Conservation (phyloP, 1,284 basidiomycete genomes). For the Xerocomus amazonicus region DNA sequence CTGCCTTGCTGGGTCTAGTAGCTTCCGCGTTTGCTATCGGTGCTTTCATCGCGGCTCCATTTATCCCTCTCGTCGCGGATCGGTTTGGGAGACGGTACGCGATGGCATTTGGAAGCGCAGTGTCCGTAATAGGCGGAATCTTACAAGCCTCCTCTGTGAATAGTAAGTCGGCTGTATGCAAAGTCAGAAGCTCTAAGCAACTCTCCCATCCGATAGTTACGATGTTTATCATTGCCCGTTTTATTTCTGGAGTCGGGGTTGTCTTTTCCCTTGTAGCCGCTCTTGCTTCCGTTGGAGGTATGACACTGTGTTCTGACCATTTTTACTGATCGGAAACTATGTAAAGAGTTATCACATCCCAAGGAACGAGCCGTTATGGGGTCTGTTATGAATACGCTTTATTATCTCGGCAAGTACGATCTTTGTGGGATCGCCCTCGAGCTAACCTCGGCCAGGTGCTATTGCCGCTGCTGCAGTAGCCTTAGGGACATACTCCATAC, state of each 20-base stretch:
- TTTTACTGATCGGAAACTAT: neutral
- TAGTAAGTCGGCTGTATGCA: constrained; percentile 5
- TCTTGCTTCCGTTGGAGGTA: constrained; percentile 14
- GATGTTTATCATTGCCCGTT: constrained; percentile 20
- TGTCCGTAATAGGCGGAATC: constrained; percentile 13
- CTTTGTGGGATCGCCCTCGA: neutral
- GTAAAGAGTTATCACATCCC: constrained; percentile 22
- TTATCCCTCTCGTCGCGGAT: constrained; percentile 13
- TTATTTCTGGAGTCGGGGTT: constrained; percentile 15
- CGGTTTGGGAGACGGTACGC: constrained; percentile 18
- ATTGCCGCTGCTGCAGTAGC: constrained; percentile 32
- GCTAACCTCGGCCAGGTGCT: constrained; percentile 9
- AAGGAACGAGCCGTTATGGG: constrained; percentile 19
- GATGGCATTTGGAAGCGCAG: constrained; percentile 15
- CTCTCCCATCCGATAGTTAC: constrained; percentile 4
- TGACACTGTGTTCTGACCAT: neutral
- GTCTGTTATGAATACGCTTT: constrained; percentile 10
- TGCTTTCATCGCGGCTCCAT: constrained; percentile 10
- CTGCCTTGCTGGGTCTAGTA: constrained; percentile 17
- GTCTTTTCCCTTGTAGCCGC: constrained; percentile 14
- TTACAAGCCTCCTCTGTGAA: constrained; percentile 19
- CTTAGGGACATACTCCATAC: constrained; percentile 47
- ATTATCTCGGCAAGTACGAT: constrained; percentile 4
- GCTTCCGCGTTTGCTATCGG: constrained; percentile 17
- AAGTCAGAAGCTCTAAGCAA: too few relatives aligned